Evolutionary conservation across 2,329 filamentous ascomycete species (phyloP), one percentile per base, ranked within the genome.

Genomic region (Albophoma yamanashiensis): DNA sequence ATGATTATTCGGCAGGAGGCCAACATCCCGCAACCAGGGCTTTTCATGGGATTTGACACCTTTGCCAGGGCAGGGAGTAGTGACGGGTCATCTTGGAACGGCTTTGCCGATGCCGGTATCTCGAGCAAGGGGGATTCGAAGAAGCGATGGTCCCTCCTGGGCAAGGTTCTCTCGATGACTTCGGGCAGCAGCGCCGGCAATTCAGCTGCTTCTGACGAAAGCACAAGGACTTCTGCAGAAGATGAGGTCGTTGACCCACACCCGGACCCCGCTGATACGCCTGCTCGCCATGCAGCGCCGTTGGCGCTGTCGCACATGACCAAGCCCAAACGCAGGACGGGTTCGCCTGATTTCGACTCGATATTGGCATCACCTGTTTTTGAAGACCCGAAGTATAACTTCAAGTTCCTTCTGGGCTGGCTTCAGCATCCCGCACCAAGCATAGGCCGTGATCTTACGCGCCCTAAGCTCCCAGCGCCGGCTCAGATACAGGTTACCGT

Each of bases 1-100:
- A 84, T 96, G 73, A 96, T 97, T 67, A 89, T 96, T 64, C 87
- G 91, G 60, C 92, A 89, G 64, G 92, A 96, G 62, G 68, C 81
- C 27, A 76, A 75, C 53, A 66, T 71, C 5, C 71, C 76, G 0
- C 81, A 82, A 62, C 73, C 75, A 3, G 79, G 79, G 8, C 70
- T 83, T 11, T 74, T 78, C 60, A 68, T 79, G 56, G 78, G 78
- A 20, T 83, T 83, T 61, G 81, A 84, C 67, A 73, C 76, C 0
- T 76, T 78, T 62, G 65, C 72, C 42, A 68, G 72, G 65, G 61
- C 64, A 25, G 62, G 67, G 8, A 65, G 65, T 38, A 65, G 61
- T 20, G 67, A 69, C 2, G 62, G 63, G 11, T 56, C 67, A 1
- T 55, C 68, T 7, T 66, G 65, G 11, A 67, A 66, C 57, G 67